Evolutionary conservation across 176 grass and related monocot species (phyloP), one percentile per base, ranked within the genome.

Genomic region (Musa schizocarpa): DNA sequence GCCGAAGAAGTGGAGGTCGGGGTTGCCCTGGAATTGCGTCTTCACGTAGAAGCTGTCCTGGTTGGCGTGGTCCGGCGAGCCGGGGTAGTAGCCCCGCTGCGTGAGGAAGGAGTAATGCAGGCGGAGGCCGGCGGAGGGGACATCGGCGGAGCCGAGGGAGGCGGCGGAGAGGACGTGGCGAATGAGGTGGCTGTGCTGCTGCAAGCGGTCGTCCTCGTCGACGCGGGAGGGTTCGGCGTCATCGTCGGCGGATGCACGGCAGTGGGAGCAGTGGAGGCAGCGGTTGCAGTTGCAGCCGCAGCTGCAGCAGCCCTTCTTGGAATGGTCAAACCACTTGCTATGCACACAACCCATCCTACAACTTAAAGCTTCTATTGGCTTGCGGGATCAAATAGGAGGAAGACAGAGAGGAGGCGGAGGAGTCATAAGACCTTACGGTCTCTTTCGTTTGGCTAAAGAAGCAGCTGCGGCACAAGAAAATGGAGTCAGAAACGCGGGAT

Each of bases 1-100:
- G 1, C 82, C 82, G 81, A 96, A 96, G 49, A 96, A 81, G 82
- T 96, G 92, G 76, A 92, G 87, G 50, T 86, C 73, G n/a, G 89
- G 92, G 53, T 88, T 81, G 17, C 77, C 85, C 10, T 84, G 64
- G 76, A 96, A 82, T 58, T 80, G 78, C 70, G 87, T 82, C 65
- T 72, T 62, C 52, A 92, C 85, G 1, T 81, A 72, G 76, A 88
- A 57, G 27, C 81, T 75, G 87, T 96, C 92, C 80, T 96, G 89
- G 71, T 90, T 88, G 84, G 87, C 92, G 58, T 87, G 77, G 3
- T 74, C 81, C 8, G 87, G 83, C 11, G 89, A 86, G 75, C 89
- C 89, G 67, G 87, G 92, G 81, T 96, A 96, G 9, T 92, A 78
- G 27, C 92, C 92, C 2, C 78, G 54, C 48, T 89, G 80, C 43